Evolutionary conservation across 139 green algal species (phyloP), one percentile per base, ranked within the genome.

Genomic region (Penium margaritaceum): DNA sequence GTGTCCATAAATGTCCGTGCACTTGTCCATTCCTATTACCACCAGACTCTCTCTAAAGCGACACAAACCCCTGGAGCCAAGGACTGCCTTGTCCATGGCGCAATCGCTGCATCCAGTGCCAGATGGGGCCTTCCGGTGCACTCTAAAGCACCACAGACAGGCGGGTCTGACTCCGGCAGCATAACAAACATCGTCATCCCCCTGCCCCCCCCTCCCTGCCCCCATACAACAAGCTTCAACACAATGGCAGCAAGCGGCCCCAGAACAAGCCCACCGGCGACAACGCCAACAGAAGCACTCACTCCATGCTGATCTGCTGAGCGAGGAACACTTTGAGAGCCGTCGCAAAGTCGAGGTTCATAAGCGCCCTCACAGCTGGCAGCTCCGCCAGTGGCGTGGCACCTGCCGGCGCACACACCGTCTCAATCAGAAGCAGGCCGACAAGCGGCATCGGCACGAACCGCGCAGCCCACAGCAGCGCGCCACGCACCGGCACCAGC

Each of bases 361-460:
- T 33, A 15, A 81, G 29, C 2, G 70, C 75, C 27, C 66, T 65
- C 27, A 81, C 54, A 17, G 74, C 75, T 17, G 75, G 55, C 5
- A 30, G 24, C 41, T 63, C 38, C 44, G 34, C 30, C 4, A 75
- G 72, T 1, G 30, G 32, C 9, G 38, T 35, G 84, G 35, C 21
- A 21, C 36, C 65, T 58, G 30, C 67, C 5, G 55, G 73, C 17
- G 71, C 57, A 30, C 70, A 81, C 39, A 81, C 55, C 12, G 74
- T 36, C 44, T 80, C 36, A 2, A 81, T 80, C 38, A 81, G 32
- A 33, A 81, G 34, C 53, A 82, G 75, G n/a, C 58, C 75, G 6
- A 81, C 53, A 6, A 81, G 29, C 2, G 75, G 75, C 75, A 81
- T 81, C 33, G 75, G 75, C 5, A 81, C 57, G 34, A 81, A 82